Base-by-base conservation (phyloP, 768 basidiomycete genomes). In the Lactarius tabidus region DNA sequence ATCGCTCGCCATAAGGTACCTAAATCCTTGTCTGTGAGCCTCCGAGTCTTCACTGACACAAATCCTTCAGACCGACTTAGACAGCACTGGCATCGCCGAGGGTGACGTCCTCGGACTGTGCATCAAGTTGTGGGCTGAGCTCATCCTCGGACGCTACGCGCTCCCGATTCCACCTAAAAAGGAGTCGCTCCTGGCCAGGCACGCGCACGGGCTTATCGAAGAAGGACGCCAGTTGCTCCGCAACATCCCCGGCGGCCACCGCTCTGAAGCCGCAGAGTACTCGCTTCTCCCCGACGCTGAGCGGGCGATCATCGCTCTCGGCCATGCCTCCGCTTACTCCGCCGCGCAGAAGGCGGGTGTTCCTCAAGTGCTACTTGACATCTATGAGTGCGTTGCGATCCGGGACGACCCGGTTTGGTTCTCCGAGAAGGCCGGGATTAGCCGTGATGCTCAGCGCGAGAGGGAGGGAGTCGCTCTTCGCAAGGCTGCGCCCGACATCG, bases 101-200 rank as follows among this genome's bases (percentile, higher is more conserved):
- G 71, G 71, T 43, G 72, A 73, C 57, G 60, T 70, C 23, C 70
- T 74, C 14, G 68, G 58, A 1, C 53, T 72, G 28, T 67, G 64
- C 60, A 71, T 73, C 57, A 68, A 69, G 15, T 69, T 72, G 20
- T 67, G 63, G 56, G 48, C 58, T 14, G 67, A 72, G 62, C 64
- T 73, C 41, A 59, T 70, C 51, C 66, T 57, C 31, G 43, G 39
- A 14, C 64, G 68, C 9, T 65, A 62, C 29, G 52, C 31, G 6
- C 60, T 71, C 29, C 71, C 68, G 3, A 43, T 51, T 17, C 70
- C 70, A 0, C 39, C 38, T 9, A 55, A 59, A 23, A 36, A 60
- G 20, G 57, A 67, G 15, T 65, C 60, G 15, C 66, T 67, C 7
- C 64, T 68, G 8, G 60, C 66, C 26, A 56, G 59, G 18, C 66